These are phyloP conservation scores for Albatrellus ellisii DNA, from an alignment of 768 basidiomycete species.

Conservation along the genomic window DNA sequence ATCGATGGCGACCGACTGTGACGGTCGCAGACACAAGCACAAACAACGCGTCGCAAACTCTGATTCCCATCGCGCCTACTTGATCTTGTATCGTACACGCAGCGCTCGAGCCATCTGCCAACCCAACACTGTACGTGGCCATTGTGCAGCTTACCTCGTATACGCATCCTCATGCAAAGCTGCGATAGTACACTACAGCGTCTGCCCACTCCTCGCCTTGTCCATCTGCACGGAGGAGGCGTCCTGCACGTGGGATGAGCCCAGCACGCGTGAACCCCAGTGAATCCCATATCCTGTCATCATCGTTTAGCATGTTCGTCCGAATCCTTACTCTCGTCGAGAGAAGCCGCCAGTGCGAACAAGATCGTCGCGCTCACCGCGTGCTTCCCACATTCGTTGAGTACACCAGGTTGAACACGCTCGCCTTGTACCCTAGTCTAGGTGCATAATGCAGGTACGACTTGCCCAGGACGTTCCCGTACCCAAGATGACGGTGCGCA, in stretches of 20 bases:
- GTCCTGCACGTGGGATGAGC: conserved; percentile 62
- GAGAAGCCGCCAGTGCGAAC: too few species aligned
- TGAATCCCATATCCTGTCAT: conserved; percentile 64
- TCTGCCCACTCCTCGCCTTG: conserved; percentile 80
- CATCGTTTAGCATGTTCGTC: not conserved
- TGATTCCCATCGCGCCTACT: too few species aligned
- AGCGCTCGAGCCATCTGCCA: too few species aligned
- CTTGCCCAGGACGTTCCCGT: conserved; percentile 59
- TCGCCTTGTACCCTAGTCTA: conserved; percentile 57
- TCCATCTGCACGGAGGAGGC: conserved; percentile 53
- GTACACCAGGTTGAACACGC: conserved; percentile 88
- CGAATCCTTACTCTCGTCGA: too few species aligned
- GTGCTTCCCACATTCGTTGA: conserved; percentile 69
- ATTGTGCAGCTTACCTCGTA: too few species aligned
- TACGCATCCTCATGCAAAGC: conserved; percentile 35
- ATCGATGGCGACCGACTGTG: too few species aligned
- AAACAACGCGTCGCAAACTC: too few species aligned
- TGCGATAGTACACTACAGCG: conserved; percentile 76
- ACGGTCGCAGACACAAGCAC: too few species aligned
- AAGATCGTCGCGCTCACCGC: conserved; percentile 28
- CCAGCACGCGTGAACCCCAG: conserved; percentile 74
- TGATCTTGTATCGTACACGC: too few species aligned
- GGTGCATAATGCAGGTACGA: conserved; percentile 80
- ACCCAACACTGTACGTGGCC: too few species aligned
- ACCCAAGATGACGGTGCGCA: conserved; percentile 44